phyloP scores from a whole-genome alignment of 129 eudicot genomes.

The Ambrosia trifida region DNA sequence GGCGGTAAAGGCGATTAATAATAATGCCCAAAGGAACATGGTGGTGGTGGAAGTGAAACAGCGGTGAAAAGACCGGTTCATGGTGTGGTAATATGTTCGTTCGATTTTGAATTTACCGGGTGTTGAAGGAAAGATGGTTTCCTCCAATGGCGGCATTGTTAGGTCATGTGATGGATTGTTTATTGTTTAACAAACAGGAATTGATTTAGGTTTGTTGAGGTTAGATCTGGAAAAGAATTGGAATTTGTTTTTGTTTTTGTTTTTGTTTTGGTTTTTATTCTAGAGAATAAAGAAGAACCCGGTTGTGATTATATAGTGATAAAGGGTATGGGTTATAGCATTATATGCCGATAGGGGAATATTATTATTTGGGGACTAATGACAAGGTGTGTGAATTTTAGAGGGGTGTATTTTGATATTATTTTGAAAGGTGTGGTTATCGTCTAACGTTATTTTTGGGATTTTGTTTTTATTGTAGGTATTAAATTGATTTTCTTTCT shows the following conservation, averaged over 20 bases:
- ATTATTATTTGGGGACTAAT: too few relatives aligned
- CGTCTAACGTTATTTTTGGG: too few relatives aligned
- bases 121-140: conserved; percentile 66
- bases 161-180: too few relatives aligned
- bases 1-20: conserved; percentile 63
- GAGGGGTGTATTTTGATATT: too few relatives aligned
- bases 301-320: too few relatives aligned
- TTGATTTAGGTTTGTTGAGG: not conserved
- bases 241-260: not conserved
- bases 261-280: not conserved
- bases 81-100: conserved; percentile 25
- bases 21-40: conserved; percentile 71
- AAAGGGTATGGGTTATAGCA: too few relatives aligned
- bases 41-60: conserved; percentile 74
- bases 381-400: too few relatives aligned
- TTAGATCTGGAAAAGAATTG: not conserved
- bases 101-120: conserved; percentile 73
- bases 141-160: conserved; percentile 52
- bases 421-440: too few relatives aligned
- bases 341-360: too few relatives aligned
- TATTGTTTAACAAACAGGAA: not conserved
- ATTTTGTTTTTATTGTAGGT: too few relatives aligned
- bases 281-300: too few relatives aligned
- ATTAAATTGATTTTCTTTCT: too few relatives aligned
- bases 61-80: conserved; percentile 56